These are phyloP conservation scores for Salix exigua DNA, from an alignment of 345 rosid species.

Conservation along the genomic window DNA sequence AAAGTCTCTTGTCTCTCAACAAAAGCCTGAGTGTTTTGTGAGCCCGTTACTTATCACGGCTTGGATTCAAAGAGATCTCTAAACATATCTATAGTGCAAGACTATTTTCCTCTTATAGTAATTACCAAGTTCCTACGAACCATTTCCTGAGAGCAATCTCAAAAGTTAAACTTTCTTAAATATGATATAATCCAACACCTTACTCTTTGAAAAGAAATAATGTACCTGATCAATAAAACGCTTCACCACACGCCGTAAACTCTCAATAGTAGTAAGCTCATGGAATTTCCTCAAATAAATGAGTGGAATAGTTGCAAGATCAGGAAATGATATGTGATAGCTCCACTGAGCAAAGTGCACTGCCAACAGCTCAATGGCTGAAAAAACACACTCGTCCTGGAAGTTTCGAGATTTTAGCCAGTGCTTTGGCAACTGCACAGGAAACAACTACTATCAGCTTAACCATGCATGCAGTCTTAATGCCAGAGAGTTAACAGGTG, in stretches of 20 bases:
- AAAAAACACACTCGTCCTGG: constrained; percentile 59
- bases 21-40: neutral
- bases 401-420: constrained; percentile 83
- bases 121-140: neutral
- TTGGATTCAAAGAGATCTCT: neutral
- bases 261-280: constrained; percentile 55
- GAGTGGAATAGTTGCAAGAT: constrained; percentile 73
- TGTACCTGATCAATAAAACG: constrained; percentile 78
- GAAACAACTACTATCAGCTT: constrained; percentile 5
- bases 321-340: constrained; percentile 84
- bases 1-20: neutral
- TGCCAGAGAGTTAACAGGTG: neutral
- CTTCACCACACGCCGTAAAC: constrained; percentile 51
- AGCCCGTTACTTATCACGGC: neutral
- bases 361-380: constrained; percentile 68
- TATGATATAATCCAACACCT: neutral
- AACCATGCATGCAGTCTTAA: neutral
- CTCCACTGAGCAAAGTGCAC: constrained; percentile 87
- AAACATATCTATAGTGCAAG: neutral
- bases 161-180: neutral
- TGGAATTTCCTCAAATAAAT: constrained; percentile 59
- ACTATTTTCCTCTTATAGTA: neutral
- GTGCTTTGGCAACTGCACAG: constrained; percentile 76
- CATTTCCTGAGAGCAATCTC: neutral
- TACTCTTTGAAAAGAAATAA: neutral